Percentiles rank a stretch among this genome's conserved stretches.
phyloP scores from a whole-genome alignment of 2,329 filamentous ascomycete species.

The Rhinocladiella similis region DNA sequence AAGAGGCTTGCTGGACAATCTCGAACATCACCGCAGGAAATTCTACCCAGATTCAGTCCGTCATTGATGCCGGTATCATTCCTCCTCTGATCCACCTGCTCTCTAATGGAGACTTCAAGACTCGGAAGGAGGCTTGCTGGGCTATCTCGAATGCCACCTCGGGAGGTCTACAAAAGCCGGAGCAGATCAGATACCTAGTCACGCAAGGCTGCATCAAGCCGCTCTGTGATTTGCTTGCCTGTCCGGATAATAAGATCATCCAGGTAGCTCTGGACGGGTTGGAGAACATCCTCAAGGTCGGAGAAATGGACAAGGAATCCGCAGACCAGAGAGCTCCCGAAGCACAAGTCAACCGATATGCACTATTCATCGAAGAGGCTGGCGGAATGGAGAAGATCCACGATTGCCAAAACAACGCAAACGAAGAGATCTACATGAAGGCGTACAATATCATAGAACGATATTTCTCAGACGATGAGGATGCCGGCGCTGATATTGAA shows the following conservation, averaged over 20 bases:
- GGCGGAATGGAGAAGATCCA: constrained; percentile 99
- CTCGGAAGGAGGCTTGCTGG: constrained; percentile 98
- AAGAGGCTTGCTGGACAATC: constrained; percentile 99
- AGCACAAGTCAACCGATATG: constrained; percentile 86
- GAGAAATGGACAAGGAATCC: constrained; percentile 95
- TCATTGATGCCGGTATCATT: constrained; percentile 96
- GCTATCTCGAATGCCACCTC: constrained; percentile 98
- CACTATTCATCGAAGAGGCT: constrained; percentile 97
- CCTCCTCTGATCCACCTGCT: constrained; percentile 93
- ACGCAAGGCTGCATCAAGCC: constrained; percentile 94
- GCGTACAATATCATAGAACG: constrained; percentile 99
- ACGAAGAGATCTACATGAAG: constrained; percentile 99
- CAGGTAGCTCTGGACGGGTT: constrained; percentile 96
- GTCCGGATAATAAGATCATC: constrained; percentile 99
- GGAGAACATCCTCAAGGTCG: constrained; percentile 99
- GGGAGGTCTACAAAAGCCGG: constrained; percentile 95
- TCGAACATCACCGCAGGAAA: constrained; percentile 99
- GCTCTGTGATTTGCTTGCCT: constrained; percentile 88
- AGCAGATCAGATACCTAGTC: constrained; percentile 96
- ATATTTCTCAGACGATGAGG: constrained; percentile 99
- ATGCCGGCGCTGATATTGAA: constrained; percentile 73
- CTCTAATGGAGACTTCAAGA: constrained; percentile 97
- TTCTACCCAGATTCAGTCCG: constrained; percentile 93
- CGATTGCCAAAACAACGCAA: constrained; percentile 99
- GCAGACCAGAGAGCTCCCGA: constrained; percentile 67